Conservation (phyloP, 345 rosid species). For the Capsella bursapastoris region DNA sequence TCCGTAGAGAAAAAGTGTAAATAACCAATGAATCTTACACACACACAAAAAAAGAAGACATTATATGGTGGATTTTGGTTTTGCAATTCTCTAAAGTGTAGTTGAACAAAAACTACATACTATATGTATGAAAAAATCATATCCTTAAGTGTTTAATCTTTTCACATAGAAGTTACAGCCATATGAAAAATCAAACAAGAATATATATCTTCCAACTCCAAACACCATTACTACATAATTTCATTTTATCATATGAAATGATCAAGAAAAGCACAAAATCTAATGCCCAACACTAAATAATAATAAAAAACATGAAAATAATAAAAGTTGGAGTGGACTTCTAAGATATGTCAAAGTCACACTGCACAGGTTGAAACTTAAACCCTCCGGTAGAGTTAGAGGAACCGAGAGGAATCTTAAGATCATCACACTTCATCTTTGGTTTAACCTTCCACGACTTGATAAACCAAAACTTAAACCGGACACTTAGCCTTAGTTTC, state of each 20-base stretch:
- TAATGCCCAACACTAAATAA: not conserved
- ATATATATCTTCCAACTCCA: conserved; percentile 6
- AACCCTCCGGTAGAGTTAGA: conserved; percentile 35
- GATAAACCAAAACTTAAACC: conserved; percentile 62
- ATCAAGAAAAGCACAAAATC: not conserved
- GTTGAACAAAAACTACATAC: not conserved
- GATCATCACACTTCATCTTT: conserved; percentile 53
- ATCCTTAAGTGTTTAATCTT: no score
- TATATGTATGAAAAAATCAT: not conserved
- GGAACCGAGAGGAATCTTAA: conserved; percentile 53
- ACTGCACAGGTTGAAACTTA: conserved; percentile 41
- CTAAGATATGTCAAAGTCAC: conserved; percentile 51
- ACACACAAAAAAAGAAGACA: no score
- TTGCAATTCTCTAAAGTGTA: not conserved
- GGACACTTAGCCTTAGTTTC: conserved; percentile 54
- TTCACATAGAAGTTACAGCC: not conserved
- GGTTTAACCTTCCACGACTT: conserved; percentile 63
- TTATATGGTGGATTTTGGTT: not conserved
- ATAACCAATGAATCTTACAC: no score
- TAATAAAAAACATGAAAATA: not conserved
- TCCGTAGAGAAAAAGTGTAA: not conserved
- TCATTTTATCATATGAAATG: not conserved
- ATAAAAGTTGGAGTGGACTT: not conserved
- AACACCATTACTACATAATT: not conserved
- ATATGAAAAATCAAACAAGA: no score